These are phyloP conservation scores for Citrus hindsii DNA, from an alignment of 345 rosid genomes.

Conservation along the genomic window DNA sequence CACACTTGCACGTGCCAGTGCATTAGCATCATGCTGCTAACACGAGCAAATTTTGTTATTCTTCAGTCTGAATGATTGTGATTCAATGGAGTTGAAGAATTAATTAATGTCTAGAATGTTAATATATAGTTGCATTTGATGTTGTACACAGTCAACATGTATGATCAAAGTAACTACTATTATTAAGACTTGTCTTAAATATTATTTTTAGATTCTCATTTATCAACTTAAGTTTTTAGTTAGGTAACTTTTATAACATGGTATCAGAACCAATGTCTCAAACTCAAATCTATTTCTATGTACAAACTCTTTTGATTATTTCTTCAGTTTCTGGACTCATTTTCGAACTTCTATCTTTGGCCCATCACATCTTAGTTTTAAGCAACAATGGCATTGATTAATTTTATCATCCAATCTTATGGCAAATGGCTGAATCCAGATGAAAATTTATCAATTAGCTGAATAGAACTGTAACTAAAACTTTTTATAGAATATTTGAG, in stretches of 20 bases:
- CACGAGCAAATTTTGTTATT: background rate
- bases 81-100: background rate
- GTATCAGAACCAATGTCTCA: no score
- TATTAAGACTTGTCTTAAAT: no score
- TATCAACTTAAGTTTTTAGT: no score
- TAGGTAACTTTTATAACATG: no score
- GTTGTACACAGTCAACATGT: background rate
- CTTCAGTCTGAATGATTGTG: background rate
- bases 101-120: no score
- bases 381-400: background rate
- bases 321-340: no score
- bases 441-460: background rate
- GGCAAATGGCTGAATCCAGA: background rate
- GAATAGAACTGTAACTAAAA: background rate
- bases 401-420: background rate
- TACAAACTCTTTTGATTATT: no score
- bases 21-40: slow-evolving; percentile 1
- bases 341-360: no score
- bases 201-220: no score
- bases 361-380: no score
- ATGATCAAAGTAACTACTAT: no score
- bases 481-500: background rate
- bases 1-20: slow-evolving; percentile 12
- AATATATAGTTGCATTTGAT: background rate
- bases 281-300: no score